Conservation (phyloP, 768 basidiomycete species). For the Suillus ampliporus region DNA sequence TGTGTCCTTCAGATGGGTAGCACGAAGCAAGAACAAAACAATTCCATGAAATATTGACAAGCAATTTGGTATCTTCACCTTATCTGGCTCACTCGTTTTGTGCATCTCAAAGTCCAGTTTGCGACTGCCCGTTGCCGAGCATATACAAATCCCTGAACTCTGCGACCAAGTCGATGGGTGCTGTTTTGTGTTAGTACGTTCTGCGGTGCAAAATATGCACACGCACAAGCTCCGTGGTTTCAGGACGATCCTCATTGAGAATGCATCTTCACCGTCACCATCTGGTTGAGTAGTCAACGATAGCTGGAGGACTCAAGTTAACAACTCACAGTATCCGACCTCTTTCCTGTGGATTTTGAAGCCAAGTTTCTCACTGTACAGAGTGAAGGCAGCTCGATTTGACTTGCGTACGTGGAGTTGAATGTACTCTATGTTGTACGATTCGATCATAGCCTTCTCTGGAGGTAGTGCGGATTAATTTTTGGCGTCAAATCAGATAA, state of each 20-base stretch:
- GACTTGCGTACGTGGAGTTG: slow-evolving; percentile 37
- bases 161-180: slow-evolving; percentile 1
- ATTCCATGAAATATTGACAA: neutral
- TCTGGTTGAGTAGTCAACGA: slow-evolving; percentile 21
- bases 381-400: slow-evolving; percentile 27
- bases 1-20: neutral
- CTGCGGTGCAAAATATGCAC: neutral
- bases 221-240: slow-evolving; percentile 7
- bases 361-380: slow-evolving; percentile 32
- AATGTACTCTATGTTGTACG: slow-evolving; percentile 24
- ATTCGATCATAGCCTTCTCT: slow-evolving; percentile 33
- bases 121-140: neutral
- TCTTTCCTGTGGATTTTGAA: slow-evolving; percentile 23
- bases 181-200: slow-evolving; percentile 2
- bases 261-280: slow-evolving; percentile 32
- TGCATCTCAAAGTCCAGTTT: slow-evolving; percentile 5
- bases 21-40: neutral
- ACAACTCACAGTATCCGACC: slow-evolving; percentile 31
- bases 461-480: slow-evolving; percentile 3
- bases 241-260: slow-evolving; percentile 22
- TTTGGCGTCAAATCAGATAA: slow-evolving; percentile 1
- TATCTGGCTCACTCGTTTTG: slow-evolving; percentile 3
- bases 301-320: neutral
- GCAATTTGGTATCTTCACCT: neutral
- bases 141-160: neutral